Base-by-base conservation (phyloP, 805 yeast genomes). In the Nematodospora valgi region DNA sequence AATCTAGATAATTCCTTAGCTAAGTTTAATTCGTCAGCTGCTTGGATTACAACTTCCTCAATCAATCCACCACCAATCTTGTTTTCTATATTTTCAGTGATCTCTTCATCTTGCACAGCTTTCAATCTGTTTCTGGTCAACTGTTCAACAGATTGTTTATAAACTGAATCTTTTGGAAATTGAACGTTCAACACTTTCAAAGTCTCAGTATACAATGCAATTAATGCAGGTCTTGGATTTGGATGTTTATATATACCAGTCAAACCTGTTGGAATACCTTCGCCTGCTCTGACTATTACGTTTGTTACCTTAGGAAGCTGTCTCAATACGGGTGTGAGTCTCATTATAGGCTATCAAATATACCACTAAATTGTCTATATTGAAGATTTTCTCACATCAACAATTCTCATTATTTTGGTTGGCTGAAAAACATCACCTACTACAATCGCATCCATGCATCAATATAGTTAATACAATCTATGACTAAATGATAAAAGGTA, bases 211-310 rank as follows among this genome's bases (percentile, higher is more conserved):
- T 86, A 86, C 29, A 86, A 64, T 23, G 82, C 73, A 38, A 77
- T 64, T 49, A 86, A 68, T 3, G 88, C 85, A 2, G 91, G 89
- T 57, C 86, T 76, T 35, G 95, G 94, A 54, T 81, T 74, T 33
- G 95, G 94, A 58, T 85, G 93, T 56, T 81, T 84, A 51, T 64
- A 70, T 43, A 86, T 59, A 2, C 93, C 94, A 3, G 95, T 75
- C 42, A 86, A 48, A 45, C 95, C 95, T 14, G 94, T 86, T 20
- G 91, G 91, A 48, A 78, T 67, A 0, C 87, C 88, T 23, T 66
- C 62, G 3, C 72, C 70, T 9, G 86, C 64, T 50, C 70, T 76
- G 40, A 81, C 72, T 38, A 81, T 68, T 8, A 74, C 80, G 51
- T 77, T 29, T 12, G 22, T 5, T 4, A 32, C 23, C 20, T 32